Conservation (phyloP, 805 yeast genomes). For the Lipomyces starkeyi region DNA sequence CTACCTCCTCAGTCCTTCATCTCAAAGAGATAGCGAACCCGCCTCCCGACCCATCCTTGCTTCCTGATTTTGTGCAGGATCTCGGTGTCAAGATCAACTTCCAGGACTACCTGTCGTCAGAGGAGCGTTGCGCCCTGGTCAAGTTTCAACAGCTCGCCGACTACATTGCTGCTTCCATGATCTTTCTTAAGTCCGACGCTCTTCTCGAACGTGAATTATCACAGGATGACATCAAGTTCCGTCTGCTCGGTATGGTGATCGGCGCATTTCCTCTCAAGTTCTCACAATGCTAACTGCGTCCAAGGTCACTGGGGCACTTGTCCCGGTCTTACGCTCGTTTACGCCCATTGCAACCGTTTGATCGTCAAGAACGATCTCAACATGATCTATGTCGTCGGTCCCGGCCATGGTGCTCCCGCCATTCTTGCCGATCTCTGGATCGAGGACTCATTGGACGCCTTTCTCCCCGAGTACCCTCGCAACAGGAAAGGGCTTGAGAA, state of each 20-base stretch:
- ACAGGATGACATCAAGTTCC: conserved; percentile 36
- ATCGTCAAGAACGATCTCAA: conserved; percentile 34
- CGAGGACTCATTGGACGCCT: conserved; percentile 36
- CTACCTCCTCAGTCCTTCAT: conserved; percentile 4
- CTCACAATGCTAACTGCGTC: neutral
- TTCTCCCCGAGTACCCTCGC: conserved; percentile 32
- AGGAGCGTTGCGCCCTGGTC: conserved; percentile 30
- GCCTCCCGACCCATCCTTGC: conserved; percentile 33
- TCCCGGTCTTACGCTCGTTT: conserved; percentile 38
- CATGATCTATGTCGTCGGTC: conserved; percentile 37
- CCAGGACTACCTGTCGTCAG: conserved; percentile 27
- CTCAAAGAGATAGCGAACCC: conserved; percentile 31
- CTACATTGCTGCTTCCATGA: conserved; percentile 37
- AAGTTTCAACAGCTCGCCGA: conserved; percentile 34
- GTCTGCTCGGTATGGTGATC: conserved; percentile 34
- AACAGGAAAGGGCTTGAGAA: conserved; percentile 28
- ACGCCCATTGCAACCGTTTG: conserved; percentile 35
- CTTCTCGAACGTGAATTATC: conserved; percentile 22
- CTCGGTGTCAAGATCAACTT: conserved; percentile 29
- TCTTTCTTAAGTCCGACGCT: conserved; percentile 32
- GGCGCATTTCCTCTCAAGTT: neutral
- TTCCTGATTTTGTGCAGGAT: conserved; percentile 33
- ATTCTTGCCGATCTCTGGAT: conserved; percentile 38
- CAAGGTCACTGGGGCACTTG: conserved; percentile 39
- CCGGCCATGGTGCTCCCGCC: conserved; percentile 41